phyloP scores from a whole-genome alignment of 2,329 filamentous ascomycete genomes.

The Colletotrichum sp. region DNA sequence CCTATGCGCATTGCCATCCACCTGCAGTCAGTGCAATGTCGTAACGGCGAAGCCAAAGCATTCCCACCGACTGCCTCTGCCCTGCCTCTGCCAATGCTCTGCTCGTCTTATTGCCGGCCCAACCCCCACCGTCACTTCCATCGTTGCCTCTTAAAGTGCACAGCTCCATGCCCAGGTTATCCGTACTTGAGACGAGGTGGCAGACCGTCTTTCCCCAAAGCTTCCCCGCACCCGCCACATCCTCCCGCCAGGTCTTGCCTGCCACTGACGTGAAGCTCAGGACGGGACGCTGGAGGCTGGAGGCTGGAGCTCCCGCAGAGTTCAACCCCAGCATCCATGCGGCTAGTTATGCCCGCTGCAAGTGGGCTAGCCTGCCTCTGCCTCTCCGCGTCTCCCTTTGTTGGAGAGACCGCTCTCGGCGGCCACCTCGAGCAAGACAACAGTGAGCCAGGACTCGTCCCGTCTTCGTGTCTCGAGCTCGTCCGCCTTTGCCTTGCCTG shows the following conservation, averaged over 20 bases:
- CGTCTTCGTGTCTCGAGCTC: neutral
- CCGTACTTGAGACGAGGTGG: neutral
- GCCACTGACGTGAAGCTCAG: neutral
- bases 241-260: neutral
- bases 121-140: neutral
- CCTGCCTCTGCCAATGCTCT: neutral
- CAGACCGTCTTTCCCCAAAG: neutral
- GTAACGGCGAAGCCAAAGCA: neutral
- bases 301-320: neutral
- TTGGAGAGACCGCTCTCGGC: neutral
- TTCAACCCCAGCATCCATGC: neutral
- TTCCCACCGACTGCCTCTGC: too few relatives aligned
- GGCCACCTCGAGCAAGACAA: neutral
- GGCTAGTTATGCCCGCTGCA: neutral
- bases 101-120: neutral
- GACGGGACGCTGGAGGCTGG: neutral
- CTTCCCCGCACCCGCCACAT: conserved; percentile 8
- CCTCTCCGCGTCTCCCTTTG: neutral
- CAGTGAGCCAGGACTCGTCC: neutral
- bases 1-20: neutral
- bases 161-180: neutral
- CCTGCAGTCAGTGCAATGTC: neutral
- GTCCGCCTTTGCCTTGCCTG: neutral
- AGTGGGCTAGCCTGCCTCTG: neutral
- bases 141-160: neutral